Base-by-base conservation (phyloP, 106 monocot genomes). In the Ottelia alismoides region DNA sequence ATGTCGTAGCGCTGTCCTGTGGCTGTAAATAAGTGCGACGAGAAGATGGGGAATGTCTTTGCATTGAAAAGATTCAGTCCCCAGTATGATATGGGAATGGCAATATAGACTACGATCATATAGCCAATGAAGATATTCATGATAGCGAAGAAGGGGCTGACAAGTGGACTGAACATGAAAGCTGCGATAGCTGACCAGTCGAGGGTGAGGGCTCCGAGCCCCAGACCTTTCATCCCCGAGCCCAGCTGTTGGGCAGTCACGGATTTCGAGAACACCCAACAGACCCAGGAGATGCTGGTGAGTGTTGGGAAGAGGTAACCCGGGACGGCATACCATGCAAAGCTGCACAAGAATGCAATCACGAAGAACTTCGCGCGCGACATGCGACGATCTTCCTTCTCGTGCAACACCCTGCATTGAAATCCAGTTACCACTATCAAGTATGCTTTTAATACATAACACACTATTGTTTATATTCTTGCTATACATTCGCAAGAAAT, bases 181-280 rank as follows among this genome's bases (percentile, higher is more conserved):
- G 90, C 77, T 43, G 85, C 53, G 22, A 85, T 70, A 2, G 81
- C 56, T 0, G 72, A 30, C 90, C 90, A 91, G 53, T 91, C 90
- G 2, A 91, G 69, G 7, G 81, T 78, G 56, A 91, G 58, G 49
- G 90, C 80, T 0, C 75, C 81, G 18, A 91, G 1, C 27, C 81
- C 90, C 0, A 91, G 72, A 5, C 90, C 90, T 20, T 31, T 72
- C 66, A 77, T 66, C 20, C 90, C 90, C 0, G 90, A 91, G 0
- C 85, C 90, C 0, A 91, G 62, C 64, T 91, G 90, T 27, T 91
- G 90, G 28, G 84, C 90, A 5, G 72, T 81, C 51, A 91, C 83
- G 0, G 84, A 84, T 10, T 70, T 71, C 23, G 80, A 60, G 62
- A 80, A 92, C 0, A 49, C 56, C 84, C 81, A 91, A 67, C 91